Conservation (phyloP, 768 basidiomycete genomes). For the Chlorophyllum brunneum region DNA sequence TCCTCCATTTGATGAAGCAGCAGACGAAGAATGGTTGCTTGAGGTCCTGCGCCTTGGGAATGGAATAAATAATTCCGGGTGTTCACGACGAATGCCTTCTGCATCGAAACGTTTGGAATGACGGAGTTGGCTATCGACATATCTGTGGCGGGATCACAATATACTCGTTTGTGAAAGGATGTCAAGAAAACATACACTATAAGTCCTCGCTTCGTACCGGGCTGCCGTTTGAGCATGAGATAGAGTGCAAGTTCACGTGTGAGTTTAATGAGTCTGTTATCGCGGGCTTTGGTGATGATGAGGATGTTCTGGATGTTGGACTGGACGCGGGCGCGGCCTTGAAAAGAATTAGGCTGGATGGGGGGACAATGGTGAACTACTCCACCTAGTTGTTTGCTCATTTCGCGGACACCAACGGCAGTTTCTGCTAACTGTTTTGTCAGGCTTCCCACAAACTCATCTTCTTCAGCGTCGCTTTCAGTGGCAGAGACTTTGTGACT, state of each 20-base stretch:
- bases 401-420: slow-evolving; percentile 93
- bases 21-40: slow-evolving; percentile 57
- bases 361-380: neutral
- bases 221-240: slow-evolving; percentile 84
- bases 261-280: slow-evolving; percentile 93
- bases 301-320: slow-evolving; percentile 91
- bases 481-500: slow-evolving; percentile 16
- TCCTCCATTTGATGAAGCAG: slow-evolving; percentile 38
- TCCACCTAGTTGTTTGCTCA: slow-evolving; percentile 95
- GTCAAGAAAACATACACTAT: slow-evolving; percentile 60
- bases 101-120: slow-evolving; percentile 93
- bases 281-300: slow-evolving; percentile 96
- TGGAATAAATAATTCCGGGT: slow-evolving; percentile 86
- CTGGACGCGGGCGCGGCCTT: slow-evolving; percentile 89
- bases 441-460: slow-evolving; percentile 70
- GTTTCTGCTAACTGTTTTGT: slow-evolving; percentile 95
- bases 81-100: slow-evolving; percentile 76
- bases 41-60: slow-evolving; percentile 73
- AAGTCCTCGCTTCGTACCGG: slow-evolving; percentile 66
- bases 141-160: slow-evolving; percentile 41
- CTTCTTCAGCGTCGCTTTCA: slow-evolving; percentile 52
- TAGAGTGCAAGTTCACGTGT: slow-evolving; percentile 93
- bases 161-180: neutral
- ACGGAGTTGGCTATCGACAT: slow-evolving; percentile 90
- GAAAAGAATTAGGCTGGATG: slow-evolving; percentile 14